Base-by-base conservation (phyloP, 371 early-diverging fungal species). In the Mucor circinelloides region DNA sequence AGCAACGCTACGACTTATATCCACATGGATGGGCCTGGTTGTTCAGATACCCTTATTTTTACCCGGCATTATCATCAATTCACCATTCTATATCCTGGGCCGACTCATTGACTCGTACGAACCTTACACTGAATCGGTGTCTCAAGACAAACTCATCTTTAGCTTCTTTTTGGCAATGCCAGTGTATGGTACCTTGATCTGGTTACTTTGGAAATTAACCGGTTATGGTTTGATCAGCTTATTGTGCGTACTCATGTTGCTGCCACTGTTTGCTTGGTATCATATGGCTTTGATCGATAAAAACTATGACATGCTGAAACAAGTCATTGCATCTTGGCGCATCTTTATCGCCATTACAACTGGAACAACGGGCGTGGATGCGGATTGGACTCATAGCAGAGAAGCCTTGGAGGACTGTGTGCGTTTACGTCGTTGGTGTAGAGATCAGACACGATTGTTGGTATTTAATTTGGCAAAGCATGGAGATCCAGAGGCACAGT, bases 41-140 rank as follows among this genome's bases (percentile, higher is more conserved):
- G 48, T 81, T 48, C 84, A 85, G 58, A 71, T 87, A 38, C 88
- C 88, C 52, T 64, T 87, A 28, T 85, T 84, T 64, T 67, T 87
- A 64, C 88, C 88, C 9, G 85, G 83, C 56, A 71, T 86, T 17
- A 69, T 82, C 44, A 78, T 87, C 66, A 85, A 86, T 57, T 80
- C 75, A 13, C 88, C 88, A 0, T 76, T 87, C 3, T 87, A 84
- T 56, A 46, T 81, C 15, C 38, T 86, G 10, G 85, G 81, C 30
- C 74, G 71, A 25, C 9, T 80, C 9, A 76, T 79, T 58, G 83
- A 83, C 31, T 73, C 71, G 12, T 80, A 69, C 38, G 88, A 87
- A 66, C 68, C 70, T 30, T 80, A 85, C 54, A 81, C 82, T 13
- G 88, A 87, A 66, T 81, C 81, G 0, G 79, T 77, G 2, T 77